Percentiles rank a stretch among this genome's conserved stretches.
These are phyloP conservation scores for Penicillium samsonianum DNA, from an alignment of 495 filamentous ascomycete genomes.

Conservation along the genomic window DNA sequence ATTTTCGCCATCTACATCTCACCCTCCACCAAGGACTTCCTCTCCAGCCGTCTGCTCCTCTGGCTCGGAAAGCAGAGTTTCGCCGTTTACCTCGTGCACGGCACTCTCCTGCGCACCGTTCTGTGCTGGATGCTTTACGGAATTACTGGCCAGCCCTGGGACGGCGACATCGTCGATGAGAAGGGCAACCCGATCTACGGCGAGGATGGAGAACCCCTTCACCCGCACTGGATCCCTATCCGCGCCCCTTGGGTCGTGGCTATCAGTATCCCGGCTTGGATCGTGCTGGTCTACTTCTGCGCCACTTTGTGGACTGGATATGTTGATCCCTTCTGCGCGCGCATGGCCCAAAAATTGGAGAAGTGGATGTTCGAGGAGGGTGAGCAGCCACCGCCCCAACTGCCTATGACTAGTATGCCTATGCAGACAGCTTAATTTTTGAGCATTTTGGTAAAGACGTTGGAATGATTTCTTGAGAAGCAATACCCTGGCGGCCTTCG, in stretches of 20 bases:
- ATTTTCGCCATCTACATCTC: conserved; percentile 62
- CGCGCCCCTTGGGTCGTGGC: conserved; percentile 45
- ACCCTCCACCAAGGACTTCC: conserved; percentile 53
- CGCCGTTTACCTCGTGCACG: conserved; percentile 69
- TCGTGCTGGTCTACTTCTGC: conserved; percentile 55
- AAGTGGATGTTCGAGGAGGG: conserved; percentile 54
- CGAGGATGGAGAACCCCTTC: conserved; percentile 12
- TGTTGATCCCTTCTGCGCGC: conserved; percentile 66
- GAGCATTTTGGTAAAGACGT: not conserved
- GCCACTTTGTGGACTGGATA: conserved; percentile 65
- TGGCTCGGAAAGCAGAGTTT: conserved; percentile 71
- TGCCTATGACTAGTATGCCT: conserved; percentile 38
- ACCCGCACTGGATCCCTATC: conserved; percentile 36
- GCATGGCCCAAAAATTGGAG: conserved; percentile 60
- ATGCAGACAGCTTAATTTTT: conserved; percentile 40
- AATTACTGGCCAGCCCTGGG: conserved; percentile 51
- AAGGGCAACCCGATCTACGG: conserved; percentile 24
- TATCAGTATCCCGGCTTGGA: conserved; percentile 57
- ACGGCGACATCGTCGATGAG: conserved; percentile 44
- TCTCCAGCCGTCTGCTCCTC: conserved; percentile 59
- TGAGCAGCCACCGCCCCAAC: conserved; percentile 43
- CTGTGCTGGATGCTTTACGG: conserved; percentile 66
- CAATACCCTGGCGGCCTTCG: conserved; percentile 11
- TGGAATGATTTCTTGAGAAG: conserved; percentile 7
- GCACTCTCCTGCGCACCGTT: conserved; percentile 61